phyloP scores from a whole-genome alignment of 192 early-diverging fungal genomes.

The Coemansia sp. region DNA sequence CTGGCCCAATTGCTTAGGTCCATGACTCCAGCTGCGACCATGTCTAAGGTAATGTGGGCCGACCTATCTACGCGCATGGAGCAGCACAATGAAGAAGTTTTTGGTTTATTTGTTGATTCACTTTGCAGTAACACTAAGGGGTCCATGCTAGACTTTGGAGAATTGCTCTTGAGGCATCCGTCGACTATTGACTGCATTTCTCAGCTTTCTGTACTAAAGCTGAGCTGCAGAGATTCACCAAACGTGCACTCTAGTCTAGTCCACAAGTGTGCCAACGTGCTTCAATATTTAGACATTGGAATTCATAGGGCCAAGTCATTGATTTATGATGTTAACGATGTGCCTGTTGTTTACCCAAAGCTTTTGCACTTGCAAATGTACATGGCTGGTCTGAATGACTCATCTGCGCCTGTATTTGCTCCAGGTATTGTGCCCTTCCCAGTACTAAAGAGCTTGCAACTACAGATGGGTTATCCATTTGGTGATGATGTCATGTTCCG shows the following conservation, averaged over 20 bases:
- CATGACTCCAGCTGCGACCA: neutral
- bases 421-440: conserved; percentile 5
- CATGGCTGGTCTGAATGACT: neutral
- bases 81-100: neutral
- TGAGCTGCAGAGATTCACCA: neutral
- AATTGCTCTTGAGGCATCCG: neutral
- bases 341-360: conserved; percentile 4
- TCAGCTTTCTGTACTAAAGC: neutral
- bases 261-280: neutral
- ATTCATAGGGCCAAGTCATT: neutral
- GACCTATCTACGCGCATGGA: neutral
- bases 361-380: neutral
- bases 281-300: neutral
- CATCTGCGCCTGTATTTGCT: neutral
- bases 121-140: neutral
- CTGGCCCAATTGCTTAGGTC: neutral
- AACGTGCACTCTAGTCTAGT: neutral
- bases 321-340: neutral
- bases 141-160: neutral
- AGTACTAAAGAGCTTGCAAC: neutral
- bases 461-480: neutral
- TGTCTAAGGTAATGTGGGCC: neutral
- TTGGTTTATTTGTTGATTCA: neutral
- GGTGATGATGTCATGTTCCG: conserved; percentile 12
- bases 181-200: neutral